Evolutionary conservation across 345 rosid genomes (phyloP), one percentile per base, ranked within the genome.

Genomic region (Populus davidiana): DNA sequence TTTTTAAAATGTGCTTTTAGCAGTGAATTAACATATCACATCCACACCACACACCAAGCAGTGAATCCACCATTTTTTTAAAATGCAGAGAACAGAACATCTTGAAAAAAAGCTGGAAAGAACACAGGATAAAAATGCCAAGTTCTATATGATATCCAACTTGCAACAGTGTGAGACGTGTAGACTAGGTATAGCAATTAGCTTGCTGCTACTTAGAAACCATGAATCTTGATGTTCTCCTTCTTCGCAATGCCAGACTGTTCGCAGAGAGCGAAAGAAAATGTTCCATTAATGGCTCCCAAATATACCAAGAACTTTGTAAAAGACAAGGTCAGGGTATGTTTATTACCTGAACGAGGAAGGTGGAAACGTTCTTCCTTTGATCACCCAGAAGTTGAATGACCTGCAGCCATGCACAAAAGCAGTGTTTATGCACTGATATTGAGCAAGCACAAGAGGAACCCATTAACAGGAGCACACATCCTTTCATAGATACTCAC

Each of bases 211-310:
- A 56, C 90, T 94, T 79, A 93, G 80, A 94, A 94, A 84, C 98
- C 98, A 83, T 94, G 98, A 74, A 94, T 91, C 85, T 94, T 93
- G 87, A 94, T 94, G 74, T 88, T 91, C 14, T 94, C 97, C 91
- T 93, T 93, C 93, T 94, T 94, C 93, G 91, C 98, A 67, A 94
- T 89, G 20, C 93, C 94, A 76, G 97, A 97, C 97, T 92, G 88
- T 63, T 21, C 59, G 56, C 11, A 52, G 4, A 54, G 23, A 62
- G n/a, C 18, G n/a, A 9, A 29, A 9, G 17, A 12, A 20, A 21
- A 21, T 6, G 21, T 54, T 54, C 21, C 25, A 54, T 54, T 54
- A 4, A 54, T 54, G 61, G 25, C 23, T 21, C 23, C 61, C 21
- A 54, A 7, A 21, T 20, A 21, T 2, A 7, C 11, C 8, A 8